Conservation (phyloP, 2,329 filamentous ascomycete species). For the Alternaria postmessia region DNA sequence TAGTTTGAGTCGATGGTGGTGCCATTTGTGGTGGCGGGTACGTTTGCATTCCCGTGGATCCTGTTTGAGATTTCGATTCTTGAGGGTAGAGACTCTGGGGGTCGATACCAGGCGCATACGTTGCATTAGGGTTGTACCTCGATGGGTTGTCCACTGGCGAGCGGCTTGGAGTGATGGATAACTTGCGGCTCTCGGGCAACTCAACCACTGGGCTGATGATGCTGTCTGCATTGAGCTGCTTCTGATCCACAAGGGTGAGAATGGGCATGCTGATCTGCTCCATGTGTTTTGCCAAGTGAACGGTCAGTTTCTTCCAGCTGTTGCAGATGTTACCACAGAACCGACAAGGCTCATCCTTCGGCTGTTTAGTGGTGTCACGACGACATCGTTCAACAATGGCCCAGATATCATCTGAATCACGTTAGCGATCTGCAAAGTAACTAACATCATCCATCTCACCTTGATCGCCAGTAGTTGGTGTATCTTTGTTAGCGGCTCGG, state of each 20-base stretch:
- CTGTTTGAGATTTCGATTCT: conserved; percentile 28
- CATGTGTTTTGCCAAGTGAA: conserved; percentile 95
- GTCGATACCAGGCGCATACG: conserved; percentile 44
- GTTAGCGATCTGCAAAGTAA: conserved; percentile 20
- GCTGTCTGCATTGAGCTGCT: conserved; percentile 48
- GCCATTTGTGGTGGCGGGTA: conserved; percentile 51
- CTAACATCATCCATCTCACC: conserved; percentile 24
- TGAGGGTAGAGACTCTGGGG: conserved; percentile 38
- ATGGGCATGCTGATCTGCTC: conserved; percentile 88
- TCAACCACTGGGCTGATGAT: conserved; percentile 51
- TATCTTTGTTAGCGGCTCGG: conserved; percentile 52
- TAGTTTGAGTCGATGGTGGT: conserved; percentile 28
- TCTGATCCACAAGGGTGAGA: conserved; percentile 58
- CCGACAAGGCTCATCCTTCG: conserved; percentile 80
- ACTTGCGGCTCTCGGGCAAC: conserved; percentile 45
- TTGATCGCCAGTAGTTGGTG: conserved; percentile 32
- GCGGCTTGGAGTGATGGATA: conserved; percentile 37
- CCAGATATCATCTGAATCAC: conserved; percentile 70
- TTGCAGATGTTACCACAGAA: conserved; percentile 84
- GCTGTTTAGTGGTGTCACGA: conserved; percentile 69
- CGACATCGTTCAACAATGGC: conserved; percentile 80
- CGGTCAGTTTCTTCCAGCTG: conserved; percentile 91
- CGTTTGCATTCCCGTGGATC: conserved; percentile 46
- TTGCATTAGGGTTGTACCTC: conserved; percentile 41
- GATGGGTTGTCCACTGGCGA: conserved; percentile 44